phyloP scores from a whole-genome alignment of 768 basidiomycete species.

The Suillus luteus region DNA sequence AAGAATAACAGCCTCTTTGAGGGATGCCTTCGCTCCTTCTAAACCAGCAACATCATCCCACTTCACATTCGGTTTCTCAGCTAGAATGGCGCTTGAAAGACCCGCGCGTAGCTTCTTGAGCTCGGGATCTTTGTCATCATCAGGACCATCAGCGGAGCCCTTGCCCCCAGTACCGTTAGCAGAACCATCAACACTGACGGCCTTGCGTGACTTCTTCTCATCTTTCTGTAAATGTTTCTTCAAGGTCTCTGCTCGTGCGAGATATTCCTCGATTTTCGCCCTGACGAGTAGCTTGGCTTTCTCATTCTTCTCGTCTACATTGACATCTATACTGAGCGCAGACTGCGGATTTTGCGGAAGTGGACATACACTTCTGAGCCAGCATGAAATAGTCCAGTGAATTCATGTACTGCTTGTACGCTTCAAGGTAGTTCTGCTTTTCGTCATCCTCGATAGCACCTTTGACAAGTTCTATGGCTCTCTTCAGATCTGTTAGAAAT shows the following conservation, averaged over 20 bases:
- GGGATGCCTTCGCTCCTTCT: constrained; percentile 89
- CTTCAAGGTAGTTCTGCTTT: constrained; percentile 91
- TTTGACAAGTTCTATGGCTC: constrained; percentile 90
- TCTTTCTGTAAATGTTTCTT: constrained; percentile 78
- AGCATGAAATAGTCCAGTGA: constrained; percentile 98
- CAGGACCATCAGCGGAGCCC: constrained; percentile 50
- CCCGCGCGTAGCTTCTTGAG: constrained; percentile 95
- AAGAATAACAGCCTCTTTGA: constrained; percentile 99
- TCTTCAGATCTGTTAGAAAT: constrained; percentile 40
- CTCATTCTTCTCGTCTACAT: constrained; percentile 83
- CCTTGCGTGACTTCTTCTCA: constrained; percentile 55
- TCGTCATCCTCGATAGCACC: constrained; percentile 91
- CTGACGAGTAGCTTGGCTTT: constrained; percentile 86
- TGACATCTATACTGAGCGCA: constrained; percentile 28
- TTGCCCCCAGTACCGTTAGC: constrained; percentile 45
- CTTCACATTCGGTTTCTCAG: constrained; percentile 92
- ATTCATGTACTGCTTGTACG: constrained; percentile 94
- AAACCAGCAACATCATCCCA: constrained; percentile 99
- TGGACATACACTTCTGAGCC: constrained; percentile 77
- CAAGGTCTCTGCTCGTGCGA: constrained; percentile 86
- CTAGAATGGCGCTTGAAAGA: constrained; percentile 82
- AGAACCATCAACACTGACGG: constrained; percentile 51
- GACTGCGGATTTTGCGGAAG: neutral
- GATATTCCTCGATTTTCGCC: constrained; percentile 88
- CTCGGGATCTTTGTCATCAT: constrained; percentile 85